Evolutionary conservation across 2,329 filamentous ascomycete species (phyloP), one percentile per base, ranked within the genome.

Genomic region (Stagonosporopsis chrysanthemi): DNA sequence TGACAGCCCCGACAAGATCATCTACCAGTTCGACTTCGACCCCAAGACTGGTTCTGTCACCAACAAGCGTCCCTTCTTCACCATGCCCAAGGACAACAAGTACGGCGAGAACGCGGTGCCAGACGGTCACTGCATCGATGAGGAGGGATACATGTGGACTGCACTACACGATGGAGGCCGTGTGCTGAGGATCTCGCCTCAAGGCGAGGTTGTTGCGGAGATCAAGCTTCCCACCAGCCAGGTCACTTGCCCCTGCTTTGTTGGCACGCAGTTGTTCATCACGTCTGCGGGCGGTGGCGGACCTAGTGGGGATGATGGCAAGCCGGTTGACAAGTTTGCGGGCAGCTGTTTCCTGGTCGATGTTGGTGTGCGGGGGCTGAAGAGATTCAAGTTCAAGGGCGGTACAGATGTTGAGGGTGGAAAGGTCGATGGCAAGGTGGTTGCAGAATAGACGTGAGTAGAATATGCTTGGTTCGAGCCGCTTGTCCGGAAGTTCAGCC

Each of bases 71-170:
- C 80, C 88, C 35, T 92, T 92, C 78, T 94, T 92, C 79, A 80
- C 83, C 54, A 86, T 92, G 71, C 82, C 84, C 1, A 75, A 83
- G 24, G 88, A 88, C 44, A 69, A 71, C 22, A 64, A 66, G 42
- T 74, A 75, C 41, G 75, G 72, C n/a, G 85, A 69, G 50, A 63
- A 71, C 51, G 80, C 79, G 6, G 82, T 85, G 61, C 92, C 92
- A 1, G 93, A 97, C 76, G 93, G 93, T 2, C 93, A 94, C 77
- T 88, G 89, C 61, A 85, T 96, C 69, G 93, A 97, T 71, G 84
- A 83, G 40, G 86, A 96, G 52, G 92, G 92, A n/a, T 89, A 90
- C 78, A 83, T 97, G 69, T 97, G 94, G 93, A 88, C 90, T 60
- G 90, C 91, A 7, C 82, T 95, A n/a, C 95, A 91, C 72, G 92